Percentiles rank a stretch among this genome's conserved stretches.
Conservation (phyloP, 2,329 filamentous ascomycete species). For the Arthroderma sp. region DNA sequence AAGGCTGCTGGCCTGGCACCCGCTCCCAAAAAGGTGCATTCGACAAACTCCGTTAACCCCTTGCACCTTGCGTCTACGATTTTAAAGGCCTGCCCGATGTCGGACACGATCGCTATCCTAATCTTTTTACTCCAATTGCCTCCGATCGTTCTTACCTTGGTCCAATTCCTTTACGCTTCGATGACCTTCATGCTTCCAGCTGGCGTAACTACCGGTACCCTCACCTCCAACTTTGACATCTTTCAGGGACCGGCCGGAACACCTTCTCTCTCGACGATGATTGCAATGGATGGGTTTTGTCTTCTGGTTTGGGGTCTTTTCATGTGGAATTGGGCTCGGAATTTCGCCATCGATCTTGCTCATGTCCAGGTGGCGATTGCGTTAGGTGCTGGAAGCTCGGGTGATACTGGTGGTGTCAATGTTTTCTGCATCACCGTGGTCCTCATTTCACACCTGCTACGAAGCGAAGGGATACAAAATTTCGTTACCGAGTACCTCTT, state of each 20-base stretch:
- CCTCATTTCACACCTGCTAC: conserved; percentile 32
- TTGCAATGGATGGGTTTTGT: conserved; percentile 72
- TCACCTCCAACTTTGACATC: conserved; percentile 76
- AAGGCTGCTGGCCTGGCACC: conserved; percentile 11
- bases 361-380: conserved; percentile 90
- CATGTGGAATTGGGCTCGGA: conserved; percentile 74
- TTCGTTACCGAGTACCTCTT: conserved; percentile 36
- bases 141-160: conserved; percentile 71
- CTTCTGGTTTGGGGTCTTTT: conserved; percentile 70
- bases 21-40: conserved; percentile 18
- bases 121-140: conserved; percentile 90
- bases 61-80: conserved; percentile 73
- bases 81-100: conserved; percentile 74
- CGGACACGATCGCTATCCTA: conserved; percentile 91
- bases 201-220: conserved; percentile 58
- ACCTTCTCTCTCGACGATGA: conserved; percentile 70
- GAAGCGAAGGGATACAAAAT: conserved; percentile 35
- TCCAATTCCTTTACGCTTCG: conserved; percentile 84
- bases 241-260: conserved; percentile 78
- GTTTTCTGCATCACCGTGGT: conserved; percentile 33
- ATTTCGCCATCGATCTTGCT: conserved; percentile 75
- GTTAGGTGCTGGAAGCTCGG: conserved; percentile 59
- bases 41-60: conserved; percentile 48
- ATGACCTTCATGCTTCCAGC: conserved; percentile 82
- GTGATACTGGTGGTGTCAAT: conserved; percentile 35